These are phyloP conservation scores for Heliamphora exappendiculata DNA, from an alignment of 148 eudicot genomes.

Conservation along the genomic window DNA sequence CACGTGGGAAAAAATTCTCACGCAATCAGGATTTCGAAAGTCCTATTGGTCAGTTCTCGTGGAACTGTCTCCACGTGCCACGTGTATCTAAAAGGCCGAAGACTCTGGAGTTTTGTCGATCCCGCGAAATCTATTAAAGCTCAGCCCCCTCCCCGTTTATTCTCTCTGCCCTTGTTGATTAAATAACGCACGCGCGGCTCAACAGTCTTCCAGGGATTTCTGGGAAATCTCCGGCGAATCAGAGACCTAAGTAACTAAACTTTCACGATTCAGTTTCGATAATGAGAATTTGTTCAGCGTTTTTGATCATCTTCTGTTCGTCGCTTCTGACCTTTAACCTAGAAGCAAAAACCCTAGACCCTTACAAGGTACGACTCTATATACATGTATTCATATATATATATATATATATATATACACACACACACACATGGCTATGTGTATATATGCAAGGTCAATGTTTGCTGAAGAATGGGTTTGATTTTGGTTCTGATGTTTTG, in stretches of 20 bases:
- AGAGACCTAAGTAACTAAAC: neutral
- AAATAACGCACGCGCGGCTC: neutral
- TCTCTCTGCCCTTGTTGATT: neutral
- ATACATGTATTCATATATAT: neutral
- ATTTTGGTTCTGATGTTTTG: neutral
- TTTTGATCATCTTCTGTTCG: constrained; percentile 16
- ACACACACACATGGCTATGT: neutral
- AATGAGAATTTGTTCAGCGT: constrained; percentile 31
- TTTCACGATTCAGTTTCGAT: neutral
- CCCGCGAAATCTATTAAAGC: constrained; percentile 26
- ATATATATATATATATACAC: neutral
- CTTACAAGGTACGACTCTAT: constrained; percentile 11
- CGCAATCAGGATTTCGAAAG: constrained; percentile 18
- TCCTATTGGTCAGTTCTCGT: constrained; percentile 52
- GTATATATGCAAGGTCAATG: neutral
- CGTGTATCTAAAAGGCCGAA: constrained; percentile 28
- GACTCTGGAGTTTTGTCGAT: constrained; percentile 31
- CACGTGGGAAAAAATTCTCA: neutral
- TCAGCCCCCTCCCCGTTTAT: neutral
- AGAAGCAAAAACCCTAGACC: constrained; percentile 21
- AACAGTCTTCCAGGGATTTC: neutral
- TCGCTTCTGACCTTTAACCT: constrained; percentile 25
- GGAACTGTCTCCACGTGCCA: constrained; percentile 33
- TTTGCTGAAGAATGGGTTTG: neutral
- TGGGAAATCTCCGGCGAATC: neutral